phyloP scores from a whole-genome alignment of 139 green algal species.

The Chlorokybus atmophyticus region DNA sequence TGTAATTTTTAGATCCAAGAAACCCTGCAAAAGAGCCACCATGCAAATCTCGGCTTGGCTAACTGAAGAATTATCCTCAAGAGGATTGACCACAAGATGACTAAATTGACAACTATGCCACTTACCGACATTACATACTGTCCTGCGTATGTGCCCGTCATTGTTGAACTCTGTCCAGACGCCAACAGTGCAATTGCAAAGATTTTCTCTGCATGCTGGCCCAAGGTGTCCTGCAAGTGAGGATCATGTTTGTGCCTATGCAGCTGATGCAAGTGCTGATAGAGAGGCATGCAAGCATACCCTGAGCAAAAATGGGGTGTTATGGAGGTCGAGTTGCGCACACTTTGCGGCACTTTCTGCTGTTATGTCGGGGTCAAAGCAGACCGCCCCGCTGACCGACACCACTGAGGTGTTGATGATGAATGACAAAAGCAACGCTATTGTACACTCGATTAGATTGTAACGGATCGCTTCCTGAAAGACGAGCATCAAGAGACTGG shows the following conservation, averaged over 20 bases:
- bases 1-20: slow-evolving; percentile 33
- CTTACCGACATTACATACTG: slow-evolving; percentile 61
- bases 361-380: neutral
- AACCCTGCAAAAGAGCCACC: slow-evolving; percentile 36
- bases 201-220: slow-evolving; percentile 3
- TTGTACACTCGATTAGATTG: slow-evolving; percentile 54
- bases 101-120: too few relatives aligned
- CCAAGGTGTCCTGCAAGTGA: slow-evolving; percentile 16
- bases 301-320: slow-evolving; percentile 20
- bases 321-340: slow-evolving; percentile 11
- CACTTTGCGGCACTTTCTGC: slow-evolving; percentile 4
- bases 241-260: too few relatives aligned
- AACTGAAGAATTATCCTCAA: too few relatives aligned
- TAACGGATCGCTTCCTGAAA: slow-evolving; percentile 47
- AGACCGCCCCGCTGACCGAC: slow-evolving; percentile 34
- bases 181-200: slow-evolving; percentile 35
- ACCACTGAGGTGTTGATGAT: slow-evolving; percentile 80
- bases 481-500: neutral
- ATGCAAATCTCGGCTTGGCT: too few relatives aligned
- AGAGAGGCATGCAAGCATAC: slow-evolving; percentile 8
- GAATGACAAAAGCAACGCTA: slow-evolving; percentile 52
- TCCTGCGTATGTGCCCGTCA: slow-evolving; percentile 66
- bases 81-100: too few relatives aligned
- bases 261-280: too few relatives aligned
- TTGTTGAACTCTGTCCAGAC: slow-evolving; percentile 50